Conservation (phyloP, 1,284 basidiomycete genomes). For the Violaceomyces palustris region DNA sequence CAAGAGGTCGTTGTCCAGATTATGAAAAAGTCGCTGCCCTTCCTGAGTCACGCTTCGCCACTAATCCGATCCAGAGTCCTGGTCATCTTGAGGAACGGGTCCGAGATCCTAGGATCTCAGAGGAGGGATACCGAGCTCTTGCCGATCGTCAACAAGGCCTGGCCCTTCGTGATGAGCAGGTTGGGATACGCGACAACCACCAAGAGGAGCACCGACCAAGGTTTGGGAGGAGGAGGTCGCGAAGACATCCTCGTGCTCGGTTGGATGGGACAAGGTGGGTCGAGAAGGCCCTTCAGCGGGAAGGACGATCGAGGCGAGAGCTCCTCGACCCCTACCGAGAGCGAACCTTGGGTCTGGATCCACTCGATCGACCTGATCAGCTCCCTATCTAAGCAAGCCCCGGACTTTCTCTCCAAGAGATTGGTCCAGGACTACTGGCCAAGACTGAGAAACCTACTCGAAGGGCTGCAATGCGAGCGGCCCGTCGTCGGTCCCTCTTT, state of each 20-base stretch:
- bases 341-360: background rate
- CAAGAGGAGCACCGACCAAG: background rate
- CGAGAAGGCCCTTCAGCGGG: no score
- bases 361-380: conserved; percentile 4
- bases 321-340: background rate
- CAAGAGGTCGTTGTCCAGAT: conserved; percentile 24
- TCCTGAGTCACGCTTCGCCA: conserved; percentile 31
- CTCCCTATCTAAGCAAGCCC: no score
- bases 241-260: no score
- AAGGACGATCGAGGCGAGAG: background rate
- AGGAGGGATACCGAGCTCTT: conserved; percentile 31
- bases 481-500: no score
- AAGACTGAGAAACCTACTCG: no score
- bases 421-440: no score
- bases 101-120: conserved; percentile 22
- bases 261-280: no score
- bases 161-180: conserved; percentile 44
- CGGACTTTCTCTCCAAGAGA: background rate
- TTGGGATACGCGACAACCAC: conserved; percentile 16
- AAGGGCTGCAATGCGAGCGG: no score
- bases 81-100: conserved; percentile 20
- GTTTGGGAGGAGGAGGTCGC: background rate
- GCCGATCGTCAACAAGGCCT: conserved; percentile 39
- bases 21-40: conserved; percentile 13
- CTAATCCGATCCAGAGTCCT: conserved; percentile 21